phyloP scores from a whole-genome alignment of 208 protist genomes.

The Trichomonas gallinae region DNA sequence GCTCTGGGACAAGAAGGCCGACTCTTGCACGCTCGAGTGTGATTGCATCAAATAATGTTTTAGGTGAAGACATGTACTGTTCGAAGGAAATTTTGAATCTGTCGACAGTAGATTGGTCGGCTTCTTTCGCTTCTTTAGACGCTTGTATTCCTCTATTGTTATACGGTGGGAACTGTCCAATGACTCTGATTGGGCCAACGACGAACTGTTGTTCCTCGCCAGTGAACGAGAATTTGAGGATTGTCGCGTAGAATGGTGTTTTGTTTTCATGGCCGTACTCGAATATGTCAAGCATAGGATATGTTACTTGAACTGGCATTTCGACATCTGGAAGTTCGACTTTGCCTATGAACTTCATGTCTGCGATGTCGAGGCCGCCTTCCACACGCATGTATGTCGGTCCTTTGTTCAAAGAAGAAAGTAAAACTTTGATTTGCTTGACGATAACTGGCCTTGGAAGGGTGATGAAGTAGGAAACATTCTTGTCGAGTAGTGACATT shows the following conservation, averaged over 20 bases:
- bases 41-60: neutral
- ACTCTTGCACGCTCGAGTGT: neutral
- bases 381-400: neutral
- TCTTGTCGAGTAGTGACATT: neutral
- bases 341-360: neutral
- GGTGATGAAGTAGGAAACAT: neutral
- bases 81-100: neutral
- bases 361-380: neutral
- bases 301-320: neutral
- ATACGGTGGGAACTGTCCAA: neutral
- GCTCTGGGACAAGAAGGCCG: neutral
- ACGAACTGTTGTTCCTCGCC: neutral
- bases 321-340: neutral
- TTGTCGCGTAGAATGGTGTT: neutral
- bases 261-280: neutral
- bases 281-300: too few relatives aligned
- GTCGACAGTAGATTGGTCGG: neutral
- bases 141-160: neutral
- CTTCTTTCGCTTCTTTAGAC: neutral
- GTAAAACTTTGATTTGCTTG: neutral
- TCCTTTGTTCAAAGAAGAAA: neutral
- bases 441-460: neutral
- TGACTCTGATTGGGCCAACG: neutral
- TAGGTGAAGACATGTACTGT: neutral
- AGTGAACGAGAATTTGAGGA: neutral